A percentile compares a stretch with the other conserved stretches of the same genome.
These are phyloP conservation scores for Pseudogymnoascus sp. DNA, from an alignment of 2,329 filamentous ascomycete species.

Conservation along the genomic window DNA sequence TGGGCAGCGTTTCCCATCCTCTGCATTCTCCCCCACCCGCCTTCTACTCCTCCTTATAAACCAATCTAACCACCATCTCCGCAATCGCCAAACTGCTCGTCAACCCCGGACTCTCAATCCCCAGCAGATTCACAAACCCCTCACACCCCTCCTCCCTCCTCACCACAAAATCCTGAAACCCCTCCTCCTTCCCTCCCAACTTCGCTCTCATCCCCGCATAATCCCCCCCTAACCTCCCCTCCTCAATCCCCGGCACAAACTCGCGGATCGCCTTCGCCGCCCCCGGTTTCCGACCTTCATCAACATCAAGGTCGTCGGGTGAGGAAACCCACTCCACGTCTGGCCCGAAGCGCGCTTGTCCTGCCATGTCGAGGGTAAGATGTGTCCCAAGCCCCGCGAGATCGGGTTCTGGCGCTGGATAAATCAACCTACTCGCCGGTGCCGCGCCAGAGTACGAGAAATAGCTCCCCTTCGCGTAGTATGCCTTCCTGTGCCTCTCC, in stretches of 20 bases:
- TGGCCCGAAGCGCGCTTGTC: conserved; percentile 82
- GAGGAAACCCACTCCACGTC: conserved; percentile 87
- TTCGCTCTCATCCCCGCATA: conserved; percentile 93
- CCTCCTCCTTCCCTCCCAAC: conserved; percentile 49
- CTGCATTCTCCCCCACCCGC: background rate
- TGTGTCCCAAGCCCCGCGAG: conserved; percentile 85
- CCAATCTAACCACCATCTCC: conserved; percentile 55
- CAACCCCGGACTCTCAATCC: conserved; percentile 88
- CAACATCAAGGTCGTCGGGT: conserved; percentile 62
- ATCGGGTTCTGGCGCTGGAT: conserved; percentile 77
- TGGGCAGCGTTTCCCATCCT: background rate
- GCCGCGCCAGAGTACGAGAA: conserved; percentile 67
- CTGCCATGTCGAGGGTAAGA: conserved; percentile 79
- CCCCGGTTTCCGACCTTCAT: conserved; percentile 49
- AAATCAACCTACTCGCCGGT: conserved; percentile 72
- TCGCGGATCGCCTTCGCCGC: conserved; percentile 67
- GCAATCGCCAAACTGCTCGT: conserved; percentile 82
- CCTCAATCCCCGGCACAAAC: conserved; percentile 71
- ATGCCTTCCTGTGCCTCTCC: conserved; percentile 49
- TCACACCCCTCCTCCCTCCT: conserved; percentile 65
- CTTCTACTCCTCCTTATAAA: conserved; percentile 19
- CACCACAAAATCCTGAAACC: conserved; percentile 81
- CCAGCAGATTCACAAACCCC: conserved; percentile 83
- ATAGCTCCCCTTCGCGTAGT: conserved; percentile 92
- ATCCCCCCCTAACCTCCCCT: conserved; percentile 60